phyloP scores from a whole-genome alignment of 2,329 filamentous ascomycete species.

The Hypoxylon sp. region DNA sequence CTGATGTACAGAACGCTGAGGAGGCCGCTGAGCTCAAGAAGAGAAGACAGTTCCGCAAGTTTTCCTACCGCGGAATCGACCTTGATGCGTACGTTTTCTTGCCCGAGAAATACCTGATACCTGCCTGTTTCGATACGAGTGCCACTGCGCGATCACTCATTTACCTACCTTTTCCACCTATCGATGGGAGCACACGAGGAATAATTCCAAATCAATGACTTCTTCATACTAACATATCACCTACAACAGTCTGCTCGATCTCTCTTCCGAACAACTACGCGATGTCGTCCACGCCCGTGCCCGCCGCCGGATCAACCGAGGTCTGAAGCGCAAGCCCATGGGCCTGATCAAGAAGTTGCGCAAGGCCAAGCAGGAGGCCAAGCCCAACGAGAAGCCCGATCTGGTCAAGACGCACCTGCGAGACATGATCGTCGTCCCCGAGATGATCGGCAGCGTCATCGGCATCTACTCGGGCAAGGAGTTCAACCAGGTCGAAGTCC shows the following conservation, averaged over 20 bases:
- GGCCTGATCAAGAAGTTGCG: constrained; percentile 99
- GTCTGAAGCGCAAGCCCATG: constrained; percentile 99
- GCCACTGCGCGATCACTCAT: not conserved
- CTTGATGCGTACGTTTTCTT: constrained; percentile 86
- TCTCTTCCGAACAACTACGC: constrained; percentile 97
- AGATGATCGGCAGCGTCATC: constrained; percentile 99
- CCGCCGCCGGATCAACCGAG: constrained; percentile 98
- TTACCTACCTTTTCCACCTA: not conserved
- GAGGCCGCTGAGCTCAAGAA: constrained; percentile 99
- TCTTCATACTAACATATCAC: constrained; percentile 28
- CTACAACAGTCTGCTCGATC: constrained; percentile 86
- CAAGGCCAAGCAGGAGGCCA: constrained; percentile 98
- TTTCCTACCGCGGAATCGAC: constrained; percentile 99
- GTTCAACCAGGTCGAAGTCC: constrained; percentile 99
- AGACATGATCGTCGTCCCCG: constrained; percentile 99
- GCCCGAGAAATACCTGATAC: not conserved
- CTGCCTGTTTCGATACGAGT: no score
- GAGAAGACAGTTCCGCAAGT: constrained; percentile 99
- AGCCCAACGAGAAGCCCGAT: constrained; percentile 99
- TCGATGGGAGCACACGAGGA: not conserved
- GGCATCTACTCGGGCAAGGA: constrained; percentile 99
- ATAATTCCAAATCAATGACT: not conserved
- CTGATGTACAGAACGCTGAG: constrained; percentile 79
- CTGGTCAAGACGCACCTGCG: constrained; percentile 99
- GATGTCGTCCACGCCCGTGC: constrained; percentile 99